Evolutionary conservation across 2,329 filamentous ascomycete genomes (phyloP).

Genomic region (Alternaria sp.): DNA sequence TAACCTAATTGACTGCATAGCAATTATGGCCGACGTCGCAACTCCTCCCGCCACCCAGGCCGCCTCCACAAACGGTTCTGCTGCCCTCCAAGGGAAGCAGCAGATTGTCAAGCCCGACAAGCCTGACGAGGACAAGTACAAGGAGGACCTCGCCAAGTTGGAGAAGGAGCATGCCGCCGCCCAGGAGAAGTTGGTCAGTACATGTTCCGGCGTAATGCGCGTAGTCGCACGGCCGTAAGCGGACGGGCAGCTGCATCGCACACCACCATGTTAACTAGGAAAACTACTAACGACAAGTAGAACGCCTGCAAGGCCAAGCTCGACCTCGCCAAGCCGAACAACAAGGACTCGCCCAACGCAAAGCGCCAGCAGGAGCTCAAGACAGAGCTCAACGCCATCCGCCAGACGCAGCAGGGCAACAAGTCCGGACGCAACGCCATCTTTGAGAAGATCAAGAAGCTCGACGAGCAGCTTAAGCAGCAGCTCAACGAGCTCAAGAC

Average conservation of each 20-base stretch:
- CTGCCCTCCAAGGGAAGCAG: conserved; percentile 49
- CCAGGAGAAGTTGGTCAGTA: conserved; percentile 72
- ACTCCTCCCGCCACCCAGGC: conserved; percentile 49
- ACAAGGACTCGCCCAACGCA: conserved; percentile 79
- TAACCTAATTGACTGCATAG: conserved; percentile 32
- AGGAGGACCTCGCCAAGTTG: conserved; percentile 77
- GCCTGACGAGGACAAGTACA: conserved; percentile 86
- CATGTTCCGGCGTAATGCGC: neutral
- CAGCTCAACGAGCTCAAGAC: conserved; percentile 87
- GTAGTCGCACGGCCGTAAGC: conserved; percentile 12
- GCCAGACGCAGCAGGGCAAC: conserved; percentile 83
- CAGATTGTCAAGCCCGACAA: conserved; percentile 73
- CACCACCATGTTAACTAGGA: neutral
- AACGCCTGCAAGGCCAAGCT: conserved; percentile 88
- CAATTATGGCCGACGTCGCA: conserved; percentile 49
- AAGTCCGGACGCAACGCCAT: conserved; percentile 82
- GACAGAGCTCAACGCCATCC: conserved; percentile 81
- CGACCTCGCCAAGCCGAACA: conserved; percentile 80
- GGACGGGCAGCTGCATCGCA: conserved; percentile 27
- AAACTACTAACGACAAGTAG: conserved; percentile 57
- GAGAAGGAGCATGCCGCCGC: conserved; percentile 86
- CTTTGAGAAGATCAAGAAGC: conserved; percentile 89
- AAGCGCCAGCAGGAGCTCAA: conserved; percentile 89
- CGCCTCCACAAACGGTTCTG: conserved; percentile 40
- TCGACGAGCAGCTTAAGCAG: conserved; percentile 87